phyloP scores from a whole-genome alignment of 768 basidiomycete species.

The Naganishia vaughanmartiniae region DNA sequence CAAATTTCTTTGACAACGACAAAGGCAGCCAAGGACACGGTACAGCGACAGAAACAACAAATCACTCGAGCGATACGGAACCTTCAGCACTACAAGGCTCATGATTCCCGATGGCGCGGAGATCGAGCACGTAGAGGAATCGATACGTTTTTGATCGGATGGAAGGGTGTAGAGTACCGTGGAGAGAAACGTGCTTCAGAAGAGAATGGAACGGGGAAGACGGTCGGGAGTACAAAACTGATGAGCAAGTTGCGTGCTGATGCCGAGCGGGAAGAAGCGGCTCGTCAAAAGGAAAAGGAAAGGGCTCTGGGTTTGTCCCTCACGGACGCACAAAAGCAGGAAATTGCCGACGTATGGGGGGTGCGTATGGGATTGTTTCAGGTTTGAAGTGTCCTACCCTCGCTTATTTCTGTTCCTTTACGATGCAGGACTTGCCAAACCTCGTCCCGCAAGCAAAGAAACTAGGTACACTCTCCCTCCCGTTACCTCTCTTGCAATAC shows the following conservation, averaged over 20 bases:
- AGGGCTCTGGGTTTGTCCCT: conserved; percentile 31
- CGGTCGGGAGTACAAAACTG: conserved; percentile 41
- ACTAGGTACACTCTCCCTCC: conserved; percentile 45
- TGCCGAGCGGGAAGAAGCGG: conserved; percentile 20
- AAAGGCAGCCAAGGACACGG: neutral
- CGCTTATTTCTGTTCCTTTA: too few species aligned
- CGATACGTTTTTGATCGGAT: conserved; percentile 48
- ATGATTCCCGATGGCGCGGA: conserved; percentile 24
- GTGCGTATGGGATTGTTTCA: neutral
- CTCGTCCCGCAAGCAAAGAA: conserved; percentile 32
- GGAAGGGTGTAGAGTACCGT: conserved; percentile 48
- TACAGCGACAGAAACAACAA: conserved; percentile 20
- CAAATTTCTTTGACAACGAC: neutral
- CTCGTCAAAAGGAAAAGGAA: conserved; percentile 11
- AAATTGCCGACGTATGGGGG: conserved; percentile 38
- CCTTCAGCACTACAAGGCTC: conserved; percentile 22
- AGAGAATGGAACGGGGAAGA: conserved; percentile 30
- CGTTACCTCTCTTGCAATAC: conserved; percentile 31
- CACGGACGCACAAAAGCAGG: conserved; percentile 27
- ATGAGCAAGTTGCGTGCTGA: conserved; percentile 29
- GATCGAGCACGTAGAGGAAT: conserved; percentile 23
- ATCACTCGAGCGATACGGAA: conserved; percentile 23
- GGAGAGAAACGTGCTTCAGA: conserved; percentile 33
- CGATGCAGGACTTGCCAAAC: conserved; percentile 19
- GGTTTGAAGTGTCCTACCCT: too few species aligned